Evolutionary conservation across 2,329 filamentous ascomycete species (phyloP), one percentile per base, ranked within the genome.

Genomic region (Monilinia aucupariae): DNA sequence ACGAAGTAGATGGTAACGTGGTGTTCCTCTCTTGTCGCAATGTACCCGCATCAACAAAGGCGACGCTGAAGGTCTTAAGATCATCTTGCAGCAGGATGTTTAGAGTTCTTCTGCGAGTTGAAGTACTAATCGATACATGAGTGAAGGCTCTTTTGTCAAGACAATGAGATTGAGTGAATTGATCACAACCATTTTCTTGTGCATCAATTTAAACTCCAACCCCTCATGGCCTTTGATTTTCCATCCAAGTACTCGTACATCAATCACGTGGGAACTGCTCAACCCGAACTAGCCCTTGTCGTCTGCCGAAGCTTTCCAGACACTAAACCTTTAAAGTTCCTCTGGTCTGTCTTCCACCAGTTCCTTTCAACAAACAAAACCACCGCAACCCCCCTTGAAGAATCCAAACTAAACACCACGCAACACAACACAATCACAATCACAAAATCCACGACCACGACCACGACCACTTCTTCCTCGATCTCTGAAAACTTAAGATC

Each of bases 281-380:
- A 7, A 5, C 32, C 3, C 10, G 22, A 27, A 17, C 17, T 43
- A 30, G 25, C 30, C 49, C 59, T 39, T 50, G 32, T 41, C 56
- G 32, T 45, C 59, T 61, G 59, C 49, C 41, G 59, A 61, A 61
- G 30, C 27, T 37, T 61, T 53, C 34, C 13, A 32, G 41, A 43
- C 59, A 61, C 59, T 48, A 55, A 34, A 49, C 34, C 32, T 55
- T 56, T 49, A 55, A 61, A 55, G 50, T 61, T 61, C 54, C 59
- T 61, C 59, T 48, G 39, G 43, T 22, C 59, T 61, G 27, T 30
- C 27, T 30, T 3, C n/a, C n/a, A n/a, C n/a, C n/a, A n/a, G n/a
- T n/a, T 61, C 50, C 59, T 55, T 61, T 61, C 41, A 48, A 58
- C 37, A 39, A 32, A 22, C 27, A 39, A 43, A 3, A 39, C 50